phyloP scores from a whole-genome alignment of 768 basidiomycete genomes.

The Mycena metata region DNA sequence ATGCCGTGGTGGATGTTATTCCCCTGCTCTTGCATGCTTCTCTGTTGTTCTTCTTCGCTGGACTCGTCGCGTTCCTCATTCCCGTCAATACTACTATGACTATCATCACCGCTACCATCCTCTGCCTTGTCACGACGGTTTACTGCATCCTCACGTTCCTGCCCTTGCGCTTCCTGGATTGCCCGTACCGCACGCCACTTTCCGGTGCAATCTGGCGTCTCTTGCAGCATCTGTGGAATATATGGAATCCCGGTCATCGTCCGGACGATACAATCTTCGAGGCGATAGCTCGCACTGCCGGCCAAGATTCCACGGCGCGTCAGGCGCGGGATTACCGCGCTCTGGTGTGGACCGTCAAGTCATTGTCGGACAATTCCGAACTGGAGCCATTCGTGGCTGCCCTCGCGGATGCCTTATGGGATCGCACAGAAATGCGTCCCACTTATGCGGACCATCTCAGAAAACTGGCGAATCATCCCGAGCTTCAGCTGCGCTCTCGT shows the following conservation, averaged over 20 bases:
- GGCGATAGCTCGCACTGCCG: neutral
- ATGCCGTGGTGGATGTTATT: conserved; percentile 10
- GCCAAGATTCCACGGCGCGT: neutral
- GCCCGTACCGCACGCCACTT: conserved; percentile 7
- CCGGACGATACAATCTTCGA: neutral
- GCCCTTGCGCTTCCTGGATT: neutral
- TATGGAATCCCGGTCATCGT: neutral
- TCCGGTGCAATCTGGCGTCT: neutral
- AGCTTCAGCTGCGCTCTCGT: neutral
- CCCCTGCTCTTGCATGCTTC: conserved; percentile 10
- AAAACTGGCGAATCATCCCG: neutral
- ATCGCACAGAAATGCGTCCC: neutral
- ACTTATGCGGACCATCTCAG: neutral
- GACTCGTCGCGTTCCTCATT: conserved; percentile 15
- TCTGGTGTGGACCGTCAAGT: neutral
- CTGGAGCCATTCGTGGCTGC: conserved; percentile 8
- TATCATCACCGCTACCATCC: neutral
- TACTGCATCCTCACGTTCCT: conserved; percentile 14
- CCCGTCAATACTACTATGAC: conserved; percentile 11
- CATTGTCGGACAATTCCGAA: neutral
- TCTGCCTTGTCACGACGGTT: neutral
- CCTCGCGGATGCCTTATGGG: neutral
- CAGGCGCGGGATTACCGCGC: neutral
- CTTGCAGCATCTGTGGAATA: neutral
- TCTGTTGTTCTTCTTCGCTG: conserved; percentile 14